These are phyloP conservation scores for Erysimum cheiranthoides DNA, from an alignment of 345 rosid genomes.

Conservation along the genomic window DNA sequence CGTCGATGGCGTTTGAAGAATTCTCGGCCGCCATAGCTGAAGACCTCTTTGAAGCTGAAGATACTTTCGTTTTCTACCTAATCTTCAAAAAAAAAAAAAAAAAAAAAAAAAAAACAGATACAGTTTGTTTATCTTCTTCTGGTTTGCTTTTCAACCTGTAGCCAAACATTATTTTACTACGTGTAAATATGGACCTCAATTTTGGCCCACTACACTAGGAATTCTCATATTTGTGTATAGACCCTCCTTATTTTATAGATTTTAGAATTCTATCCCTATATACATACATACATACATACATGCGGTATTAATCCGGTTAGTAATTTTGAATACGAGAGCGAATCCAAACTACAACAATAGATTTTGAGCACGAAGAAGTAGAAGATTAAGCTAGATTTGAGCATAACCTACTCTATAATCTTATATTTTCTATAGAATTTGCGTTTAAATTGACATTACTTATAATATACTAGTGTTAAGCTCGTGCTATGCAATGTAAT, in stretches of 20 bases:
- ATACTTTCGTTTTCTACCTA: slow-evolving; percentile 31
- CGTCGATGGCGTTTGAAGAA: slow-evolving; percentile 47
- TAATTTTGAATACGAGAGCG: too few species aligned
- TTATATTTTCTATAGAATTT: too few species aligned
- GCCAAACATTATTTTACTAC: slow-evolving; percentile 16
- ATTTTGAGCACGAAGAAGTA: not conserved
- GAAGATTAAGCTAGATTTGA: not conserved
- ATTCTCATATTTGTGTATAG: not conserved
- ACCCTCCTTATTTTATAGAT: not conserved
- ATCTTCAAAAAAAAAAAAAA: not conserved
- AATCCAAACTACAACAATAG: not conserved
- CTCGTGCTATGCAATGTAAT: too few species aligned
- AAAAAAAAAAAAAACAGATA: not conserved
- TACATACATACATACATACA: too few species aligned
- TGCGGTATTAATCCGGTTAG: not conserved
- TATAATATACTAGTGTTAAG: too few species aligned
- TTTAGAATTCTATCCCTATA: not conserved
- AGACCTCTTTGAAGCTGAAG: slow-evolving; percentile 10
- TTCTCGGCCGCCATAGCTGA: slow-evolving; percentile 49
- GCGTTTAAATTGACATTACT: too few species aligned
- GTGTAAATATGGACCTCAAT: not conserved
- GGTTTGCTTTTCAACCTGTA: slow-evolving; percentile 10
- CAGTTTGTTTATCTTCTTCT: slow-evolving; percentile 5
- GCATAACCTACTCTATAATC: not conserved
- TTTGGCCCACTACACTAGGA: not conserved